Evolutionary conservation across 2,329 filamentous ascomycete species (phyloP).

Genomic region (Colletotrichum acutatum): DNA sequence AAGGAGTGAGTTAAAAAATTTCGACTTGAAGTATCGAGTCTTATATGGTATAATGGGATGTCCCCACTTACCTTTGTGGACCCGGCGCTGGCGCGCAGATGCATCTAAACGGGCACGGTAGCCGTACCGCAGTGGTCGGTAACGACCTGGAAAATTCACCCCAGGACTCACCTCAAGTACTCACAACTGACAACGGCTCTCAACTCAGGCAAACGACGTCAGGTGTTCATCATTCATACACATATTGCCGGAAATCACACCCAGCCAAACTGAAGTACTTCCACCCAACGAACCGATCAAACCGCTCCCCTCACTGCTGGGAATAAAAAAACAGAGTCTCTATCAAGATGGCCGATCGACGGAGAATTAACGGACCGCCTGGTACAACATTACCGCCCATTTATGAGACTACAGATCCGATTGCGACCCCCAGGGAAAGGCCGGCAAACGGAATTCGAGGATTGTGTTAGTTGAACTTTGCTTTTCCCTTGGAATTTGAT

Average conservation of each 20-base stretch:
- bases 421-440: slow-evolving; percentile 63
- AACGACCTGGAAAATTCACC: slow-evolving; percentile 12
- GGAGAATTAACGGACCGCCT: slow-evolving; percentile 88
- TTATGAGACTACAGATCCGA: slow-evolving; percentile 62
- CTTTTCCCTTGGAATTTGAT: not conserved
- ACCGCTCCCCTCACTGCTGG: no score
- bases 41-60: slow-evolving; percentile 22
- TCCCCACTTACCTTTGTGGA: not conserved
- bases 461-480: slow-evolving; percentile 75
- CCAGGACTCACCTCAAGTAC: not conserved
- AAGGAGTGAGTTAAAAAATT: slow-evolving; percentile 30
- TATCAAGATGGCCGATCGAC: slow-evolving; percentile 78
- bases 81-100: not conserved
- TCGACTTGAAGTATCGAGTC: slow-evolving; percentile 33
- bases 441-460: slow-evolving; percentile 80
- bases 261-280: not conserved
- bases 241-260: not conserved
- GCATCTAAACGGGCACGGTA: not conserved
- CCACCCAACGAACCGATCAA: not conserved
- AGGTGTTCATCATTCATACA: not conserved
- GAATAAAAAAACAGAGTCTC: not conserved
- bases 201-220: not conserved
- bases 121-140: not conserved
- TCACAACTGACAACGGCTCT: not conserved
- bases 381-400: slow-evolving; percentile 81